Evolutionary conservation across 495 filamentous ascomycete genomes (phyloP).

Genomic region (Penicillium cataractarum): DNA sequence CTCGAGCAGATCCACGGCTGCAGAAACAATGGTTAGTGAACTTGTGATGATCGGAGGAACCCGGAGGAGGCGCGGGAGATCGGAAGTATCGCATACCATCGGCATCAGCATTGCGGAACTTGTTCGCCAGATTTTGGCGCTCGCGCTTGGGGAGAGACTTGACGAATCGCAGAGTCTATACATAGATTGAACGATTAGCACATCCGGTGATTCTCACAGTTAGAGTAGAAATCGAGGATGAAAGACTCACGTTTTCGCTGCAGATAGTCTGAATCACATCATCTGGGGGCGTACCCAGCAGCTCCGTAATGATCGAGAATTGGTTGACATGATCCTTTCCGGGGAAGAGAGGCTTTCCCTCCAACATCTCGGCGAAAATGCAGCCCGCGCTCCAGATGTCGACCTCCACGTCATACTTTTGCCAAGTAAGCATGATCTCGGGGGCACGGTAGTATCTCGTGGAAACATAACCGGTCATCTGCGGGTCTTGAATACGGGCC

Average conservation of each 20-base stretch:
- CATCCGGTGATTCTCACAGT: not conserved
- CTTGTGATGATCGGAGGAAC: not conserved
- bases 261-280: constrained; percentile 99
- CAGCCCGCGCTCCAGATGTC: constrained; percentile 99
- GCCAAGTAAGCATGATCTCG: constrained; percentile 99
- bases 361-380: constrained; percentile 99
- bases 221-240: not conserved
- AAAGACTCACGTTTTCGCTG: constrained; percentile 85
- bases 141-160: constrained; percentile 97
- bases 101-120: constrained; percentile 96
- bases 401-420: constrained; percentile 99
- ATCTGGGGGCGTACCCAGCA: constrained; percentile 95
- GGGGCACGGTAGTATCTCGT: constrained; percentile 98
- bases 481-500: constrained; percentile 97
- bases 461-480: constrained; percentile 99
- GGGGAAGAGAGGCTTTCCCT: constrained; percentile 97
- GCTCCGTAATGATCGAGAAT: constrained; percentile 98
- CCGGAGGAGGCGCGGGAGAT: not conserved
- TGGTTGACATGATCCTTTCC: constrained; percentile 99
- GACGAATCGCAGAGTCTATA: constrained; percentile 91
- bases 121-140: constrained; percentile 83
- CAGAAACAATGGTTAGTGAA: constrained; percentile 18
- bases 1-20: constrained; percentile 93
- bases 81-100: constrained; percentile 61
- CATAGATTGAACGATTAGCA: constrained; percentile 19